Evolutionary conservation across 768 basidiomycete genomes (phyloP).

Genomic region (Vararia minispora): DNA sequence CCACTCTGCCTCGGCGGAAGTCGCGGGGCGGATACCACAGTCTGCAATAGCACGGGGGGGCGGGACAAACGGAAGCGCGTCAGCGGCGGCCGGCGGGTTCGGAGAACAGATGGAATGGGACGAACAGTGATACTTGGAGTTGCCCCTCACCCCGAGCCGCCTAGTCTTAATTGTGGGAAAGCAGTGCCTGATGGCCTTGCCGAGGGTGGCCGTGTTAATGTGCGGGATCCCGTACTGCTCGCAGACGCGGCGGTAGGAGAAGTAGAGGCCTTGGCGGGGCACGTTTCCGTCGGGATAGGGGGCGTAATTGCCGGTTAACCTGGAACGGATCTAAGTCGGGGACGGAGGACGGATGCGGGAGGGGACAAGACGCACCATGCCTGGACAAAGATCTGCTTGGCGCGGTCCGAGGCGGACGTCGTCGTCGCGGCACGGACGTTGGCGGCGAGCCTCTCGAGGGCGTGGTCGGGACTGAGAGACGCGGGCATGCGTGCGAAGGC

Average conservation of each 20-base stretch:
- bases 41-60: constrained; percentile 35
- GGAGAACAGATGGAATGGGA: constrained; percentile 22
- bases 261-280: constrained; percentile 87
- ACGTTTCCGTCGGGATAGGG: constrained; percentile 90
- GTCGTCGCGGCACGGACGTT: constrained; percentile 85
- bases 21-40: constrained; percentile 89
- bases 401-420: constrained; percentile 82
- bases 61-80: constrained; percentile 4
- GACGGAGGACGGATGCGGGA: constrained; percentile 6
- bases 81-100: no score
- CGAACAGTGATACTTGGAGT: constrained; percentile 94
- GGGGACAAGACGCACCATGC: constrained; percentile 53
- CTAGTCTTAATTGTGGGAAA: constrained; percentile 94
- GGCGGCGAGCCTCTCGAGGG: constrained; percentile 75
- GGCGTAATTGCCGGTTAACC: constrained; percentile 84
- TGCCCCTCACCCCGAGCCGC: constrained; percentile 83
- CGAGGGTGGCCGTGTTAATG: constrained; percentile 92
- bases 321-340: constrained; percentile 21
- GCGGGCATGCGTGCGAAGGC: constrained; percentile 74
- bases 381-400: constrained; percentile 89
- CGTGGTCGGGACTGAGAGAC: constrained; percentile 65
- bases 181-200: constrained; percentile 88
- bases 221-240: constrained; percentile 90
- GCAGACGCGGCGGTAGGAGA: constrained; percentile 84
- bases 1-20: constrained; percentile 83